phyloP scores from a whole-genome alignment of 345 rosid species.

The Rhizophora mangle region DNA sequence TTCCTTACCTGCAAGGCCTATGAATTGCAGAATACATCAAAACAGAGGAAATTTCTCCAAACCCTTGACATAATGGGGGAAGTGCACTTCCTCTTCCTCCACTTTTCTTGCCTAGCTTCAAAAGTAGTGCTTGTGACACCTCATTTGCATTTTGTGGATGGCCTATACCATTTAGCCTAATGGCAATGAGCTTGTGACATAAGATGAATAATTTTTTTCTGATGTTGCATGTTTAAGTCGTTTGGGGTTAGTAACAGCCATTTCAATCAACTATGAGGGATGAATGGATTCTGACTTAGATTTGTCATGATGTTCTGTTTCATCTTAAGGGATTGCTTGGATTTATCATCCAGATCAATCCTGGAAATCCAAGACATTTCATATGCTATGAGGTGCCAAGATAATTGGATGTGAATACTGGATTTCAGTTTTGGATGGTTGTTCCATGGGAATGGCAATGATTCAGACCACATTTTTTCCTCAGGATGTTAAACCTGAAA shows the following conservation, averaged over 20 bases:
- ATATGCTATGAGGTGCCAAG: background rate
- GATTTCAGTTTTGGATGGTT: background rate
- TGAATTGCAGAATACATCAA: too few relatives aligned
- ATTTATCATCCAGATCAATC: background rate
- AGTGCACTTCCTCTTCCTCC: background rate
- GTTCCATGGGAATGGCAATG: background rate
- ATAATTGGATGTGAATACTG: background rate
- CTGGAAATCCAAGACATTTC: background rate
- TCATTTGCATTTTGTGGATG: background rate
- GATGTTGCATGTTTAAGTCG: background rate
- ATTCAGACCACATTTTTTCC: background rate
- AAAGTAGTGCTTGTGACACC: background rate
- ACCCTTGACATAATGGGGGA: too few relatives aligned
- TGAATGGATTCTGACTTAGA: constrained; percentile 4
- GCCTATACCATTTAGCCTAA: background rate
- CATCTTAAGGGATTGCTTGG: background rate
- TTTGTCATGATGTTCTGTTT: background rate
- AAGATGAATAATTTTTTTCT: background rate
- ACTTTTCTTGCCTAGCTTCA: background rate
- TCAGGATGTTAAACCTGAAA: background rate
- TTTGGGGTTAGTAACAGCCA: background rate
- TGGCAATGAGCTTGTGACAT: background rate
- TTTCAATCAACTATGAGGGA: background rate
- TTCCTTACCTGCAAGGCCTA: too few relatives aligned
- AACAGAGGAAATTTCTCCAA: too few relatives aligned